A percentile compares a stretch with the other conserved stretches of the same genome.
Conservation (phyloP, 139 green algal genomes). For the Ettlia oleoabundans region DNA sequence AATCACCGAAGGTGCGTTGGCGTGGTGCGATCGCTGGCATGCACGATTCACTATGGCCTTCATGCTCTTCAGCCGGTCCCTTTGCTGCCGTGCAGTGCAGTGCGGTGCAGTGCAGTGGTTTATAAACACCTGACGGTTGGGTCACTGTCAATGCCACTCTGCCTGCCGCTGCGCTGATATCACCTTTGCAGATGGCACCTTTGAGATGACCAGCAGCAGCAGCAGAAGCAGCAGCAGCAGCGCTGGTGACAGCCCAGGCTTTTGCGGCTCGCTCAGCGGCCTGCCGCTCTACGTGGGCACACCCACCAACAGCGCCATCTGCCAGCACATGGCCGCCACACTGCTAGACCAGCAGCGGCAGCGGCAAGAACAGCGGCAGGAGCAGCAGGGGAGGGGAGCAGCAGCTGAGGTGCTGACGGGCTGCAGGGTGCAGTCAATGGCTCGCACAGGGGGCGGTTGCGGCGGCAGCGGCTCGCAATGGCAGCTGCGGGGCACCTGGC, state of each 20-base stretch:
- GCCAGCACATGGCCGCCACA: conserved; percentile 15
- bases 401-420: neutral
- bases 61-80: too few species aligned
- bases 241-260: neutral
- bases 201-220: neutral
- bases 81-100: too few species aligned
- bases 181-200: neutral
- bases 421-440: neutral
- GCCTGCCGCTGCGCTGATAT: too few species aligned
- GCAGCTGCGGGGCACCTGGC: conserved; percentile 17
- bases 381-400: neutral
- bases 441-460: conserved; percentile 17
- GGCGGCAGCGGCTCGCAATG: neutral
- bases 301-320: conserved; percentile 7
- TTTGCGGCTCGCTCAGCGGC: neutral
- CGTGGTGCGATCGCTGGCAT: too few species aligned
- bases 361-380: too few species aligned
- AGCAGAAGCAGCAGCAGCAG: neutral
- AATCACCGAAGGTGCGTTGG: too few species aligned
- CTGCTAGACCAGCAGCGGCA: too few species aligned
- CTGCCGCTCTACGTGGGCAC: conserved; percentile 8
- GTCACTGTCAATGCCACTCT: too few species aligned
- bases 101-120: too few species aligned
- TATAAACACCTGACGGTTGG: too few species aligned
- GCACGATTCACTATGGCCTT: too few species aligned